Evolutionary conservation across 495 filamentous ascomycete genomes (phyloP).

Genomic region (Trichoderma parareesei): DNA sequence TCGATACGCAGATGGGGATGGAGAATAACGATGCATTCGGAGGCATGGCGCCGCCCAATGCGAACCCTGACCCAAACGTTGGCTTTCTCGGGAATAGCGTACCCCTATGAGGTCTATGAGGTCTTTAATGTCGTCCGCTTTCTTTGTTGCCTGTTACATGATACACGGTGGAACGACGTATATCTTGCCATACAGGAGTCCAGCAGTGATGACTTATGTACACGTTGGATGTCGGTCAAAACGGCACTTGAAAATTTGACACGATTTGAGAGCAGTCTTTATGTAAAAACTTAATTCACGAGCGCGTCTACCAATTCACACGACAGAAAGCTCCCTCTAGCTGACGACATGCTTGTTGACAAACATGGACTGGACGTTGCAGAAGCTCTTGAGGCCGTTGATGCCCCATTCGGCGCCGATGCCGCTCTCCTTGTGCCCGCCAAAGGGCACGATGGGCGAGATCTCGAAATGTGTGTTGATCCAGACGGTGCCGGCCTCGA

Average conservation of each 20-base stretch:
- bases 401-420: slow-evolving; percentile 45
- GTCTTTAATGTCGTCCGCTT: neutral
- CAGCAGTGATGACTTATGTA: neutral
- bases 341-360: neutral
- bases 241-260: neutral
- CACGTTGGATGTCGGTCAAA: neutral
- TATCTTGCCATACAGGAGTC: neutral
- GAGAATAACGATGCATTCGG: neutral
- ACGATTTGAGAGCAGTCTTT: neutral
- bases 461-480: slow-evolving; percentile 36
- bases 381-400: slow-evolving; percentile 40
- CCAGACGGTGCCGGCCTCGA: slow-evolving; percentile 53
- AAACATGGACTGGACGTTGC: slow-evolving; percentile 36
- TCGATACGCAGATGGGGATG: neutral
- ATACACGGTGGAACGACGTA: neutral
- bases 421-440: slow-evolving; percentile 49
- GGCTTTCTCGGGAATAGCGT: slow-evolving; percentile 1
- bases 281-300: neutral
- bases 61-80: slow-evolving; percentile 5
- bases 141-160: neutral
- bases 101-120: neutral
- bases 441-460: slow-evolving; percentile 25
- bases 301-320: neutral
- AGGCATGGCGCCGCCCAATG: neutral
- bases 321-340: neutral